Percentiles rank a stretch among this genome's conserved stretches.
phyloP scores from a whole-genome alignment of 257 asterid genomes.

The Solanum commersonii region DNA sequence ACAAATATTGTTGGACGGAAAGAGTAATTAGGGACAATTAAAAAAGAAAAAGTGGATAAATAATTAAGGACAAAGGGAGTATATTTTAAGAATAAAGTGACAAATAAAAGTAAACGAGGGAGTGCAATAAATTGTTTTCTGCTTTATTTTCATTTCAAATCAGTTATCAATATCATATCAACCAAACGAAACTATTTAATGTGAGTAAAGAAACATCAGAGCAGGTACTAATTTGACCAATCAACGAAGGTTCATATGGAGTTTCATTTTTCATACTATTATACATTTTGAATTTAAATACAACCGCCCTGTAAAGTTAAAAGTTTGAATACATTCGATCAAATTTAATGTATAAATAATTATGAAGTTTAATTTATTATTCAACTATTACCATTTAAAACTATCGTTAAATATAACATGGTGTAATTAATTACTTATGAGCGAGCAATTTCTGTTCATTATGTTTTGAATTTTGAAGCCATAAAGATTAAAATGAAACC shows the following conservation, averaged over 20 bases:
- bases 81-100: too few species aligned
- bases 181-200: not conserved
- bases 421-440: not conserved
- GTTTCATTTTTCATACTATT: not conserved
- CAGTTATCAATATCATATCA: not conserved
- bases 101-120: too few species aligned
- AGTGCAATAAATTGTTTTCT: not conserved
- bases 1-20: too few species aligned
- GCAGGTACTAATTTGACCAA: not conserved
- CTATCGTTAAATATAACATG: not conserved
- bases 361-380: not conserved
- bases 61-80: too few species aligned
- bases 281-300: not conserved
- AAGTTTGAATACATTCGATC: not conserved
- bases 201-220: not conserved
- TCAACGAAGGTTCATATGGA: not conserved
- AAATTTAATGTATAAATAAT: too few species aligned
- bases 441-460: not conserved
- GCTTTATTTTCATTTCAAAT: not conserved
- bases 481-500: not conserved
- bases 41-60: too few species aligned
- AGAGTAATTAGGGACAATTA: too few species aligned
- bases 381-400: not conserved
- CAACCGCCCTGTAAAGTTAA: fast-evolving
- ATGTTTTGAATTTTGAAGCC: not conserved